phyloP scores from a whole-genome alignment of 345 rosid species.

The Eucalyptus microcorys region DNA sequence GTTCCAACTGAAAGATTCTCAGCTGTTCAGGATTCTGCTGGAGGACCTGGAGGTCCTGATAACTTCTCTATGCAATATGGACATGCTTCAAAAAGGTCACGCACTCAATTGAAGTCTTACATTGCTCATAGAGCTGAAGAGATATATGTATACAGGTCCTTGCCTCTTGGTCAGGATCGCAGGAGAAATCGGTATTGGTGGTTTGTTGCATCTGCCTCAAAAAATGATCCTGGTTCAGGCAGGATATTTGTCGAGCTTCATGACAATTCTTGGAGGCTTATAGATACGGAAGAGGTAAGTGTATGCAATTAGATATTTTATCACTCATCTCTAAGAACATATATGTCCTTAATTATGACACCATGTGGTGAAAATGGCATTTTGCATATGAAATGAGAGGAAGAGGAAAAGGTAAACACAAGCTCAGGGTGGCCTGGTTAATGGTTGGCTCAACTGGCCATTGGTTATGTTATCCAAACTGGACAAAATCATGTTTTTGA shows the following conservation, averaged over 20 bases:
- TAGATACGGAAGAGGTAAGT: slow-evolving; percentile 84
- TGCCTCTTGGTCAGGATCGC: slow-evolving; percentile 99
- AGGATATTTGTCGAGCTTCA: slow-evolving; percentile 79
- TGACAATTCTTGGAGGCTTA: slow-evolving; percentile 76
- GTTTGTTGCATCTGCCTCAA: slow-evolving; percentile 81
- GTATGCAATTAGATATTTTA: neutral
- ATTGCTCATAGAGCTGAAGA: slow-evolving; percentile 90
- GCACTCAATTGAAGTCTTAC: slow-evolving; percentile 81
- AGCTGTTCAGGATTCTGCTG: slow-evolving; percentile 29
- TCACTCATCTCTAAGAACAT: neutral
- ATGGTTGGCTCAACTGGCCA: neutral
- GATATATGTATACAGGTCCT: slow-evolving; percentile 82
- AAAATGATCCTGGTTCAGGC: slow-evolving; percentile 86
- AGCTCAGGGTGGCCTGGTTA: neutral
- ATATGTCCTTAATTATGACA: neutral
- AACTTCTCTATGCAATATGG: slow-evolving; percentile 42
- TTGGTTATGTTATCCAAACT: neutral
- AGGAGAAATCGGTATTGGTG: slow-evolving; percentile 95
- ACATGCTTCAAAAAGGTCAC: slow-evolving; percentile 71
- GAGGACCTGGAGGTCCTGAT: slow-evolving; percentile 40
- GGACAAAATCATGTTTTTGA: neutral
- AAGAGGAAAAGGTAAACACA: neutral
- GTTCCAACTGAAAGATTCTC: slow-evolving; percentile 27
- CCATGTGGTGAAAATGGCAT: neutral
- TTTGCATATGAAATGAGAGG: neutral